Evolutionary conservation across 345 rosid genomes (phyloP).

Genomic region (Lepidium sativum): DNA sequence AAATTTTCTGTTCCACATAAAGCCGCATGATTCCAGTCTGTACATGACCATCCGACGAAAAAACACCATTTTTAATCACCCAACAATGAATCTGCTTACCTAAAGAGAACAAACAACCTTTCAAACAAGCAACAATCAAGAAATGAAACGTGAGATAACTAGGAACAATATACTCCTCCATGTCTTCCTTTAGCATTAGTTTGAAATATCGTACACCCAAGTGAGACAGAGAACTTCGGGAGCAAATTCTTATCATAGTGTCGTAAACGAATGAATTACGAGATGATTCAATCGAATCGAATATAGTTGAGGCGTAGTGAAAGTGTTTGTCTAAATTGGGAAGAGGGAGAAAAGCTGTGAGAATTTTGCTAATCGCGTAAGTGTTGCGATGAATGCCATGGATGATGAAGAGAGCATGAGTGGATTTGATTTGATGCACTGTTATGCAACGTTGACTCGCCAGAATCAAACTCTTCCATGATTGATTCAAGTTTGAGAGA

Average conservation of each 20-base stretch:
- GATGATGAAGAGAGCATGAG: constrained; percentile 35
- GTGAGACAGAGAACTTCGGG: constrained; percentile 30
- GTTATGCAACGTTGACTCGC: constrained; percentile 27
- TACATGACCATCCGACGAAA: constrained; percentile 39
- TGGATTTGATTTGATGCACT: constrained; percentile 28
- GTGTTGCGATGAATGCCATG: constrained; percentile 32
- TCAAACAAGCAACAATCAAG: constrained; percentile 31
- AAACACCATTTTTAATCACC: constrained; percentile 40
- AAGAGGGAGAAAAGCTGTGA: constrained; percentile 31
- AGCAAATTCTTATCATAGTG: constrained; percentile 44
- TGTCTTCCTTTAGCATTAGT: constrained; percentile 25
- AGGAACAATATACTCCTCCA: constrained; percentile 14
- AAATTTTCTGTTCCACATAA: constrained; percentile 16
- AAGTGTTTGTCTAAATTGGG: constrained; percentile 23
- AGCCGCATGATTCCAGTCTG: constrained; percentile 37
- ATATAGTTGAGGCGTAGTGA: constrained; percentile 35
- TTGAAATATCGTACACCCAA: constrained; percentile 33
- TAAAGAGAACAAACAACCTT: constrained; percentile 13
- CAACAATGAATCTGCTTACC: constrained; percentile 39
- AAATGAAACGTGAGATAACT: constrained; percentile 44
- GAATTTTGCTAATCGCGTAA: constrained; percentile 39
- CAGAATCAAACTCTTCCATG: constrained; percentile 33
- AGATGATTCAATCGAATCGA: constrained; percentile 18
- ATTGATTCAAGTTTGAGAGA: constrained; percentile 16
- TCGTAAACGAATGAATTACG: constrained; percentile 36